Base-by-base conservation (phyloP, 108 stramenopile genomes). In the Discostella pseudostelligera region DNA sequence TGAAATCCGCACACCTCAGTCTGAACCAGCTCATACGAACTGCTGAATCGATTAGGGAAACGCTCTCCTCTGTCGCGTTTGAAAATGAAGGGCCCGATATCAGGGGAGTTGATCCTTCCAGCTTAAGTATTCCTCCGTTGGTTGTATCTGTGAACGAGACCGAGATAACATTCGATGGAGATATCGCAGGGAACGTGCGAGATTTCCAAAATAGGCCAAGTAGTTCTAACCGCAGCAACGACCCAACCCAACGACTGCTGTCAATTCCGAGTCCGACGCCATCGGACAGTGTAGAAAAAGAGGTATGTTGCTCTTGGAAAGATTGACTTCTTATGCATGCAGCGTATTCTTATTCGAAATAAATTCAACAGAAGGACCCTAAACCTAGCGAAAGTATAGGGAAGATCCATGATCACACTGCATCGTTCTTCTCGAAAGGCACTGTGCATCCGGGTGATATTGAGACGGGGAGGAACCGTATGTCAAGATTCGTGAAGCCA, bases 1-100 rank as follows among this genome's bases (percentile, higher is more conserved):
- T 64, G 37, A 56, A 59, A 20, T 59, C 48, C 21, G 71, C 56
- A 12, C 59, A 58, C 13, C 39, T 56, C 24, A 59, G 57, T 22
- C 45, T 72, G 20, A 58, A 56, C 37, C 63, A 65, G 43, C 35
- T 72, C 48, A 64, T 65, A 29, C 71, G 63, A 12, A 64, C 71
- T 51, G 71, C 71, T 56, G 71, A 72, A 65, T 65, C 62, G 11
- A 72, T 72, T 19, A 72, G 57, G 54, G 48, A 65, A 48, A 57
- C 49, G 37, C 56, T 72, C 55, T n/a, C 43, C 53, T 22, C 44
- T 1, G 16, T 0, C 39, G 0, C 19, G 16, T 13, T 32, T 8
- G 13, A 11, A 13, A 6, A 39, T 36, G n/a, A 54, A 11, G 20
- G 5, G 24, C 12, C 21, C 10, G 50, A 26, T 8, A 28, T 4